phyloP scores from a whole-genome alignment of 345 rosid species.

The Euphorbia tirucalli region DNA sequence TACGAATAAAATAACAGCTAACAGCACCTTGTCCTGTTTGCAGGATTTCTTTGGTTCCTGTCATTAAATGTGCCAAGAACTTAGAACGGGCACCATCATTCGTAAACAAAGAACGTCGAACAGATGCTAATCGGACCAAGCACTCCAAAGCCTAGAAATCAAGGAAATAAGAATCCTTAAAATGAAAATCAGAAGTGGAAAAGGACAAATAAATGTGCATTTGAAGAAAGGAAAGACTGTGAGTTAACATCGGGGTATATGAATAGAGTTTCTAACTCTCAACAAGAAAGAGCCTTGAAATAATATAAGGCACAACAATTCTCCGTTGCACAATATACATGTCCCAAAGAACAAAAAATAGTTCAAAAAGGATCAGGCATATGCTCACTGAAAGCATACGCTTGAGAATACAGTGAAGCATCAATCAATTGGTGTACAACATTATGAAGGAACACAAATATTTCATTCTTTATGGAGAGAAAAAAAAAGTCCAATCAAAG shows the following conservation, averaged over 20 bases:
- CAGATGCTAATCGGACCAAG: conserved; percentile 96
- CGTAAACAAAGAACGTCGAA: conserved; percentile 84
- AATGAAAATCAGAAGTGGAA: conserved; percentile 5
- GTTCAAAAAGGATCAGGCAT: not conserved
- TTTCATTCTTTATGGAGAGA: not conserved
- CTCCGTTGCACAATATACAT: not conserved
- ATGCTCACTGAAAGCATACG: not conserved
- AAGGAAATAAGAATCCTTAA: conserved; percentile 11
- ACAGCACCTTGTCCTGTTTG: conserved; percentile 81
- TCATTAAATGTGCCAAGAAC: conserved; percentile 91
- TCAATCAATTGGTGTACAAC: not conserved
- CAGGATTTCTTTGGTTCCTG: conserved; percentile 92
- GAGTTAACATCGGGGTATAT: not conserved
- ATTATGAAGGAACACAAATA: not conserved
- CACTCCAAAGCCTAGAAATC: conserved; percentile 87
- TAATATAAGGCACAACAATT: not conserved
- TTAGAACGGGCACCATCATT: conserved; percentile 83
- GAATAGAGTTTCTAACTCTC: conserved; percentile 4
- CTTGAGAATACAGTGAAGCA: not conserved
- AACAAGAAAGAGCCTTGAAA: not conserved
- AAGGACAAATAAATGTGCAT: conserved; percentile 1
- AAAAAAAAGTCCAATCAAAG: not conserved
- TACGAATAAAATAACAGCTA: not conserved
- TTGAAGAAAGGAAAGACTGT: not conserved
- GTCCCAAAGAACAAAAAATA: not conserved